phyloP scores from a whole-genome alignment of 202 grass and related monocot species.

The Carex arenaria region DNA sequence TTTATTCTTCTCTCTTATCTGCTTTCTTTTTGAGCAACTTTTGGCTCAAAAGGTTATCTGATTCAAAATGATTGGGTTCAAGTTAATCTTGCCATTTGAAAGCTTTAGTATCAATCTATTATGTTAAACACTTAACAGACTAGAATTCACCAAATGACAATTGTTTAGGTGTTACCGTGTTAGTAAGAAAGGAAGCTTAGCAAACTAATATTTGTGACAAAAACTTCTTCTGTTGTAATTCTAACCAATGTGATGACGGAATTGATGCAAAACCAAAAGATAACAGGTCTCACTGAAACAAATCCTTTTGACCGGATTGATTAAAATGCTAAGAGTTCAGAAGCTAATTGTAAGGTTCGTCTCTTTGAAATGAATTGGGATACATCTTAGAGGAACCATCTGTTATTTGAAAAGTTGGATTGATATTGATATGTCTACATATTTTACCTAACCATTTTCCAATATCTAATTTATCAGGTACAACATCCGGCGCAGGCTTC shows the following conservation, averaged over 20 bases:
- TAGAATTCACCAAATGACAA: background rate
- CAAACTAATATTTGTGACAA: background rate
- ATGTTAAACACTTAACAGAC: background rate
- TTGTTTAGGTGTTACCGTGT: background rate
- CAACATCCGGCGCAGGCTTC: constrained; percentile 78
- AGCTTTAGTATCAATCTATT: background rate
- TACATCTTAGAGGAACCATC: background rate
- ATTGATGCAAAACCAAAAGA: background rate
- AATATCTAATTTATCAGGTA: constrained; percentile 49
- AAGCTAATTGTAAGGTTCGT: background rate
- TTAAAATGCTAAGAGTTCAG: background rate
- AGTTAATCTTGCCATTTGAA: background rate
- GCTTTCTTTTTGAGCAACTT: background rate
- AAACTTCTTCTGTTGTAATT: background rate
- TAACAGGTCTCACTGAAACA: background rate
- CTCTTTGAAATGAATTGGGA: background rate
- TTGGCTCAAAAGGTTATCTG: background rate
- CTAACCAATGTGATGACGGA: background rate
- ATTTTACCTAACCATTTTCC: background rate
- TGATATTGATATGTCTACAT: background rate
- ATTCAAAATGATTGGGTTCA: background rate
- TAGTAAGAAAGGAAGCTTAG: background rate
- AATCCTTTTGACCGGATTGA: background rate
- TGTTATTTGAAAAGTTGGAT: background rate
- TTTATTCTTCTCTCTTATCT: background rate